Conservation (phyloP, 1,284 basidiomycete species). For the Ceratobasidium sp. region DNA sequence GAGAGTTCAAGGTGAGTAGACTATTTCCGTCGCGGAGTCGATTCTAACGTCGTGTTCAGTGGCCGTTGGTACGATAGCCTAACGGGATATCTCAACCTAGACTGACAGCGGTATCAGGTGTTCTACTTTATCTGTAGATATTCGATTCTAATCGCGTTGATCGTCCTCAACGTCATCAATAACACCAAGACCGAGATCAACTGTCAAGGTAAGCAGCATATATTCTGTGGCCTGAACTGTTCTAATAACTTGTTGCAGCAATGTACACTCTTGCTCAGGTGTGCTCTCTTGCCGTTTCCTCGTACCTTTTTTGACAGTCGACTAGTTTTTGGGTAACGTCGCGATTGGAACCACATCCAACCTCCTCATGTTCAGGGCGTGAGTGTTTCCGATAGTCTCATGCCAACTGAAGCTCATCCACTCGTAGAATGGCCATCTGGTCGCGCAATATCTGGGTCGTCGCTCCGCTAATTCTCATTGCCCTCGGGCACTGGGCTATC, state of each 20-base stretch:
- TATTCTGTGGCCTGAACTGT: conserved; percentile 65
- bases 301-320: conserved; percentile 55
- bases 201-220: conserved; percentile 4
- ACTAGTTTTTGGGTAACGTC: conserved; percentile 71
- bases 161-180: conserved; percentile 29
- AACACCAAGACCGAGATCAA: conserved; percentile 32
- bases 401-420: neutral
- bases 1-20: conserved; percentile 58
- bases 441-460: conserved; percentile 66
- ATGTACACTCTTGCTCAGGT: conserved; percentile 1
- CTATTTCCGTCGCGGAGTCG: conserved; percentile 42
- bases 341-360: conserved; percentile 77
- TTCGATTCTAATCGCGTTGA: conserved; percentile 54
- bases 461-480: conserved; percentile 60
- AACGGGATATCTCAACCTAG: conserved; percentile 25
- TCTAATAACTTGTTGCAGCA: conserved; percentile 54
- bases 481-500: conserved; percentile 77
- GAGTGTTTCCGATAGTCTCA: conserved; percentile 45
- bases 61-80: conserved; percentile 60
- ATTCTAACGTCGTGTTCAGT: conserved; percentile 44
- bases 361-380: conserved; percentile 80
- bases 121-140: conserved; percentile 80
- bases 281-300: neutral
- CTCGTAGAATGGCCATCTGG: conserved; percentile 70
- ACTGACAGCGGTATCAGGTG: conserved; percentile 47